phyloP scores from a whole-genome alignment of 2,329 filamentous ascomycete species.

The Epichloe scottii region DNA sequence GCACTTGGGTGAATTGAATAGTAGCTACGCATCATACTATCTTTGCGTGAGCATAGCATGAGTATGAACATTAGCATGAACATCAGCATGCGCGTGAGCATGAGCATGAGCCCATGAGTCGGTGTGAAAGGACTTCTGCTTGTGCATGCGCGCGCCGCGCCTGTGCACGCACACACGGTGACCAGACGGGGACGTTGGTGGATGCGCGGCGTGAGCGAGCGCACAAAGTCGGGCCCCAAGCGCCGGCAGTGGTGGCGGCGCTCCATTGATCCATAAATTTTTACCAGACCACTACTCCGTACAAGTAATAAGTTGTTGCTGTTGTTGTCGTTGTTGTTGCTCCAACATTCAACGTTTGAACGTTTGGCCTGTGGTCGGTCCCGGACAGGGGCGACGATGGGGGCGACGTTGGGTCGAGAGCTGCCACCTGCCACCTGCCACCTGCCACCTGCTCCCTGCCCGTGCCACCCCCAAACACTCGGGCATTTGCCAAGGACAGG shows the following conservation, averaged over 20 bases:
- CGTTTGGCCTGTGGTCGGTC: background rate
- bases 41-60: too few relatives aligned
- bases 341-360: too few relatives aligned
- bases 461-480: too few relatives aligned
- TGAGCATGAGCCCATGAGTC: background rate
- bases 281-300: too few relatives aligned
- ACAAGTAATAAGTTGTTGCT: too few relatives aligned
- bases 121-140: background rate
- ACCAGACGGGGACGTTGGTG: background rate
- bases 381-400: background rate
- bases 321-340: too few relatives aligned
- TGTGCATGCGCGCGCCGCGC: too few relatives aligned
- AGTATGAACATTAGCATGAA: background rate
- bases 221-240: conserved; percentile 1
- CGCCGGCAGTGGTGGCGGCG: conserved; percentile 1
- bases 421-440: too few relatives aligned
- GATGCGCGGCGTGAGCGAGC: conserved; percentile 3
- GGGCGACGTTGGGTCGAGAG: background rate
- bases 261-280: background rate
- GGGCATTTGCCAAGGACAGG: too few relatives aligned
- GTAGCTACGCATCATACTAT: too few relatives aligned
- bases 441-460: too few relatives aligned
- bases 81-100: background rate
- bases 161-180: background rate
- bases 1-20: too few relatives aligned